These are phyloP conservation scores for Citrus inodora DNA, from an alignment of 345 rosid genomes.

Conservation along the genomic window DNA sequence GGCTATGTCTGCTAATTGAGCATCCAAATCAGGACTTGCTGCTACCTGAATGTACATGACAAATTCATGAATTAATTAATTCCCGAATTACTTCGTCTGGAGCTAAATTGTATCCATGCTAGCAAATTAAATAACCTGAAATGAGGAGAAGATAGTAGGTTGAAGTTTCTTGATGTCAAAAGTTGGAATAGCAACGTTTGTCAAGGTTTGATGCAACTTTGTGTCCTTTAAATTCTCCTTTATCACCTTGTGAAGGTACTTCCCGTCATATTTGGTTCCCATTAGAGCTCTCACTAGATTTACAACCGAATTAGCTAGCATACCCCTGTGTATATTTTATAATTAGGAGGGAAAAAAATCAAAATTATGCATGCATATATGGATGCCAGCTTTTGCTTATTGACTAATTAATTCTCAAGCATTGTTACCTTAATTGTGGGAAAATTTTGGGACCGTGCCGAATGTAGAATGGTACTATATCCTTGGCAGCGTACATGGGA, in stretches of 20 bases:
- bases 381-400: too few species aligned
- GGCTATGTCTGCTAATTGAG: constrained; percentile 60
- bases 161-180: constrained; percentile 70
- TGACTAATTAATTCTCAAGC: too few species aligned
- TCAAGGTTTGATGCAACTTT: constrained; percentile 54
- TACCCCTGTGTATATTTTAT: constrained; percentile 26
- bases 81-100: neutral
- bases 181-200: constrained; percentile 62
- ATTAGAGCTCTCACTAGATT: constrained; percentile 39
- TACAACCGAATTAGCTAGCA: constrained; percentile 20
- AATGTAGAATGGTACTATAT: constrained; percentile 59
- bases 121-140: constrained; percentile 33
- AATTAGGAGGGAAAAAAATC: neutral
- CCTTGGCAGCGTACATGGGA: constrained; percentile 50
- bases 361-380: too few species aligned
- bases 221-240: constrained; percentile 30
- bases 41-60: constrained; percentile 21
- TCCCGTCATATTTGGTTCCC: constrained; percentile 70
- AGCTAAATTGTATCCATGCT: neutral
- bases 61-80: neutral
- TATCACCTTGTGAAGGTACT: constrained; percentile 40
- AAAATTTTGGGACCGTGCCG: constrained; percentile 57
- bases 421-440: constrained; percentile 47
- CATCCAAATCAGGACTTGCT: constrained; percentile 37
- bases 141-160: constrained; percentile 63